Conservation (phyloP, 2,329 filamentous ascomycete genomes). For the Fusarium albidum region DNA sequence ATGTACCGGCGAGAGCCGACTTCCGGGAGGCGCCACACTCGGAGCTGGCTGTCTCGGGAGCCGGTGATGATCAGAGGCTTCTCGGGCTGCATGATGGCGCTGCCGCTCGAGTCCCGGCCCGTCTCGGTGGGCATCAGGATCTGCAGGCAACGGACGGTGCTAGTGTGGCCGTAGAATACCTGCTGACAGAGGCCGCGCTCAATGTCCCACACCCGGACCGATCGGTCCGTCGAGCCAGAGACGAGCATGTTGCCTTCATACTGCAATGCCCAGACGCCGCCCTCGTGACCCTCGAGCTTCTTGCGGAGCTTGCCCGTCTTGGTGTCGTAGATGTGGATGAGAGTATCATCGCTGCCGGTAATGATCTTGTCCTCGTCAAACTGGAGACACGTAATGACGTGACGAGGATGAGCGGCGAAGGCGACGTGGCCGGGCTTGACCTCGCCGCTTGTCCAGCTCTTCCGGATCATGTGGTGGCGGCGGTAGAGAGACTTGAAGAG, state of each 20-base stretch:
- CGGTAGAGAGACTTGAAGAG: constrained; percentile 97
- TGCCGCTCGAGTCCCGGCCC: constrained; percentile 74
- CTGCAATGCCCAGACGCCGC: constrained; percentile 96
- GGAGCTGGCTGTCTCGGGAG: constrained; percentile 90
- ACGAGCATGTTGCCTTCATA: constrained; percentile 96
- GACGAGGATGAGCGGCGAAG: constrained; percentile 93
- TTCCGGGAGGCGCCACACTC: constrained; percentile 93
- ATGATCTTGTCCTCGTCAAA: constrained; percentile 99
- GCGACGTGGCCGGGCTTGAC: constrained; percentile 90
- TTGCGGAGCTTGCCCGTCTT: constrained; percentile 87
- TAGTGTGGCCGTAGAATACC: constrained; percentile 97
- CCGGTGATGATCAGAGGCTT: constrained; percentile 97
- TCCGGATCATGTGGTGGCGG: constrained; percentile 87
- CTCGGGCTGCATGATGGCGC: constrained; percentile 86
- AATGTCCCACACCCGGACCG: constrained; percentile 99
- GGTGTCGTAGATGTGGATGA: constrained; percentile 98
- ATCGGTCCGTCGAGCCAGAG: constrained; percentile 94
- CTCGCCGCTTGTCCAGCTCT: constrained; percentile 89
- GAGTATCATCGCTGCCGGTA: constrained; percentile 95
- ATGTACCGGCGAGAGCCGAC: constrained; percentile 80
- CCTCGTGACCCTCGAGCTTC: constrained; percentile 91
- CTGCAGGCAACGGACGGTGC: constrained; percentile 93
- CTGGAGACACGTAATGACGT: constrained; percentile 97
- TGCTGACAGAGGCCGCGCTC: constrained; percentile 92
- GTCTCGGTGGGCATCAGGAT: constrained; percentile 89